phyloP scores from a whole-genome alignment of 805 yeast species.

The Yarrowia keelungensis region DNA sequence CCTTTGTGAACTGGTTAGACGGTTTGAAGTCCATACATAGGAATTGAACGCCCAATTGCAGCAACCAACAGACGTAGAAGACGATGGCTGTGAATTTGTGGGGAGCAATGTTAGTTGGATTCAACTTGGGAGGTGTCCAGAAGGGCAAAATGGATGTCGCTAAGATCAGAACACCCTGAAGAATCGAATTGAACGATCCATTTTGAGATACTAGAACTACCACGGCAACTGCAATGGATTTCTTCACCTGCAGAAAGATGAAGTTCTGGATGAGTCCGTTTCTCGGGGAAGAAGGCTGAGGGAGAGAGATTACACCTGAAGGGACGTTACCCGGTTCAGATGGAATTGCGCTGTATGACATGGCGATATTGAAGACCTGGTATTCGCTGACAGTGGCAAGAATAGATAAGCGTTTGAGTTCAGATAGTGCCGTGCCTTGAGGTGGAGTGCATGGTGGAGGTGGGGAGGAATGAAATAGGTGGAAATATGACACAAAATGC shows the following conservation, averaged over 20 bases:
- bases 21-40: slow-evolving; percentile 3
- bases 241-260: slow-evolving; percentile 11
- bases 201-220: background rate
- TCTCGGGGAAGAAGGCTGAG: background rate
- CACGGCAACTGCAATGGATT: background rate
- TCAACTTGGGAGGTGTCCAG: background rate
- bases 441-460: too few relatives aligned
- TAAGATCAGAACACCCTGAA: slow-evolving; percentile 1
- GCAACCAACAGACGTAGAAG: slow-evolving; percentile 19
- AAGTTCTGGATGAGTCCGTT: slow-evolving; percentile 10
- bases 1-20: background rate
- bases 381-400: background rate
- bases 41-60: slow-evolving; percentile 11
- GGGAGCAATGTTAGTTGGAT: background rate
- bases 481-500: too few relatives aligned
- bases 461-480: too few relatives aligned
- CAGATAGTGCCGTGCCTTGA: slow-evolving; percentile 2
- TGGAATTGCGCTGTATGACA: slow-evolving; percentile 17
- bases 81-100: slow-evolving; percentile 20
- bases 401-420: background rate
- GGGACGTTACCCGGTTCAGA: background rate
- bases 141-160: slow-evolving; percentile 1
- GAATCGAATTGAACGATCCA: background rate
- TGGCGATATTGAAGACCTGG: background rate
- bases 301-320: background rate